These are phyloP conservation scores for Penicillium sp. DNA, from an alignment of 2,329 filamentous ascomycete species.

Conservation along the genomic window DNA sequence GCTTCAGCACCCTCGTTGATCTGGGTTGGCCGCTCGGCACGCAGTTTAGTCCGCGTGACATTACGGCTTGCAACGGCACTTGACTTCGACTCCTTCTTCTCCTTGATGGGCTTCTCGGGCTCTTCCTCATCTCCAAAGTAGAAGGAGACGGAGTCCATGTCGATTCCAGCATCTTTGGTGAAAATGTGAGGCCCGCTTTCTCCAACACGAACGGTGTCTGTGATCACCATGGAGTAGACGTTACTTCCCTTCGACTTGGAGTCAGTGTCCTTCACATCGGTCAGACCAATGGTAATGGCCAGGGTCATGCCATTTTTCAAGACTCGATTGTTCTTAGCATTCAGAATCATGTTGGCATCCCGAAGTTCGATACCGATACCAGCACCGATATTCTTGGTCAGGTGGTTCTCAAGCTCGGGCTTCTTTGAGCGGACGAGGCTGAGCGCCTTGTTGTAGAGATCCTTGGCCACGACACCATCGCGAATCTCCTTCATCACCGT, in stretches of 20 bases:
- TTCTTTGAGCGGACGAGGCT: conserved; percentile 84
- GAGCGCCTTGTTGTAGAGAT: conserved; percentile 89
- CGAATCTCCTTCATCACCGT: conserved; percentile 88
- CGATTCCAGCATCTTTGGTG: conserved; percentile 88
- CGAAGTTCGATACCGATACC: conserved; percentile 92
- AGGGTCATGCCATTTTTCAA: conserved; percentile 98
- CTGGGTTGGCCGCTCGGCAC: conserved; percentile 87
- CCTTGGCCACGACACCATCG: conserved; percentile 84
- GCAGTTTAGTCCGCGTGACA: conserved; percentile 89
- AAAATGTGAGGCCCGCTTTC: conserved; percentile 74
- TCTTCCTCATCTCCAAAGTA: conserved; percentile 96
- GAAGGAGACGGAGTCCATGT: conserved; percentile 93
- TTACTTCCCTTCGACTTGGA: conserved; percentile 88
- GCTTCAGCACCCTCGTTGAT: conserved; percentile 89
- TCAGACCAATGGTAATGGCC: conserved; percentile 86
- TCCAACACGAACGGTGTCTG: conserved; percentile 90
- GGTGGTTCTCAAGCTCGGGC: conserved; percentile 93
- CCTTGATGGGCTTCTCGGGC: conserved; percentile 82
- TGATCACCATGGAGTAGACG: conserved; percentile 85
- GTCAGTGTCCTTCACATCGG: conserved; percentile 83
- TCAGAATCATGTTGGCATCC: conserved; percentile 82
- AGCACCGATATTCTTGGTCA: conserved; percentile 88
- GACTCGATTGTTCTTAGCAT: conserved; percentile 79
- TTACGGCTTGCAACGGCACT: conserved; percentile 92
- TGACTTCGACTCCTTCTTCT: conserved; percentile 77